These are phyloP conservation scores for Xerocomus spinulosus DNA, from an alignment of 768 basidiomycete genomes.

Conservation along the genomic window DNA sequence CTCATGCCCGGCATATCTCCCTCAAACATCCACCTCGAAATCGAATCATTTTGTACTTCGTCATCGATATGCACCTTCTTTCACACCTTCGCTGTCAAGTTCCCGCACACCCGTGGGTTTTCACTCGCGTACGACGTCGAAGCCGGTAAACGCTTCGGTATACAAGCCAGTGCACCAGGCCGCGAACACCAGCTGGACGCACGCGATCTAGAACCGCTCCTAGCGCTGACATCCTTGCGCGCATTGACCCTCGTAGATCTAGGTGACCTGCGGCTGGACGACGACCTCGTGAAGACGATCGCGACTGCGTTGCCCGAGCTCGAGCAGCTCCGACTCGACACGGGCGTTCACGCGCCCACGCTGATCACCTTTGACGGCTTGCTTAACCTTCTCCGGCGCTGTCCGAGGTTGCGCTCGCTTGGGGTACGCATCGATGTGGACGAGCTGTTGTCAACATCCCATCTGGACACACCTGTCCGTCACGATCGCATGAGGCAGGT, in stretches of 20 bases:
- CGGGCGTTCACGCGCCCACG: background rate
- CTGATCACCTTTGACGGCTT: constrained; percentile 19
- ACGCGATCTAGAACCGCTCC: constrained; percentile 14
- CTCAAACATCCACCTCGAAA: constrained; percentile 13
- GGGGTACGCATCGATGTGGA: constrained; percentile 13
- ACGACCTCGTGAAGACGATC: constrained; percentile 17
- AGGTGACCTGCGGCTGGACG: constrained; percentile 12
- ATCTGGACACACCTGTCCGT: constrained; percentile 11
- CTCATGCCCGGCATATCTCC: constrained; percentile 14
- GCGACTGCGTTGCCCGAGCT: constrained; percentile 15
- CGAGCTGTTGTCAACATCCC: constrained; percentile 10
- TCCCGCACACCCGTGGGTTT: constrained; percentile 10
- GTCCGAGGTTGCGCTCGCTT: constrained; percentile 14
- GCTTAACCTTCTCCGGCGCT: constrained; percentile 16
- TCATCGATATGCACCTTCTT: constrained; percentile 12
- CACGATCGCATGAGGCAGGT: constrained; percentile 13
- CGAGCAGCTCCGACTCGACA: constrained; percentile 12
- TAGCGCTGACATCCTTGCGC: constrained; percentile 10
- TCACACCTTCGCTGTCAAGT: constrained; percentile 6
- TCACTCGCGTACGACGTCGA: constrained; percentile 21
- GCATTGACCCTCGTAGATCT: constrained; percentile 12
- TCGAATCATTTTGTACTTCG: constrained; percentile 22
- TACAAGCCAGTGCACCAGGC: constrained; percentile 11
- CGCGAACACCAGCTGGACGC: constrained; percentile 14
- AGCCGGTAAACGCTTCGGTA: constrained; percentile 20